Base-by-base conservation (phyloP, 495 filamentous ascomycete species). In the Penicillium bialowiezense region DNA sequence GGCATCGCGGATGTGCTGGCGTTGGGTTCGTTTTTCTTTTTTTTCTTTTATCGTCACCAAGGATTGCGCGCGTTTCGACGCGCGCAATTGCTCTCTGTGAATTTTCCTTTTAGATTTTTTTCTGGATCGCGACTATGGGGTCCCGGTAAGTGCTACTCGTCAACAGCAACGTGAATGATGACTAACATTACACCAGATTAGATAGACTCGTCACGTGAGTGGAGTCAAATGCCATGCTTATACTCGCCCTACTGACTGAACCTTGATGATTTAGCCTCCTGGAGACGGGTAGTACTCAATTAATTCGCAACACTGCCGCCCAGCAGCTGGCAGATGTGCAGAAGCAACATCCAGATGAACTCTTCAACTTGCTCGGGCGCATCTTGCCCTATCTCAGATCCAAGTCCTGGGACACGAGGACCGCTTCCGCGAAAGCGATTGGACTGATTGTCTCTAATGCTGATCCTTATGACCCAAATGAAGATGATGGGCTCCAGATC, bases 281-380 rank as follows among this genome's bases (percentile, higher is more conserved):
- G 37, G 95, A 97, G 78, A 95, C 91, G 29, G 93, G 93, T 56
- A 96, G 91, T 68, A 97, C 92, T 48, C 84, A 85, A 59, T 73
- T 97, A 44, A 97, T 98, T 49, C 86, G 95, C 46, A 93, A 96
- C 53, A 97, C 93, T 49, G 93, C 93, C 48, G 95, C 95, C 29
- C 87, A 93, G 62, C 93, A 98, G 72, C 81, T 98, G 31, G 92
- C 88, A 29, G 93, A 97, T 74, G 91, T 96, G 51, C 95, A 97
- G 68, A 97, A 95, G 63, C 85, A 91, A 54, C 95, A 97, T 61
- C 93, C 95, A 0, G 92, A 97, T 66, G 93, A 98, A 62, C 76
- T 97, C 3, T 97, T 97, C 69, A 97, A 97, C 57, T 78, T 98
- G 7, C 78, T 98, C n/a, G 90, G 90, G n/a, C 80, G 92, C 38